phyloP scores from a whole-genome alignment of 768 basidiomycete species.

The Hortiboletus flavorubellus region DNA sequence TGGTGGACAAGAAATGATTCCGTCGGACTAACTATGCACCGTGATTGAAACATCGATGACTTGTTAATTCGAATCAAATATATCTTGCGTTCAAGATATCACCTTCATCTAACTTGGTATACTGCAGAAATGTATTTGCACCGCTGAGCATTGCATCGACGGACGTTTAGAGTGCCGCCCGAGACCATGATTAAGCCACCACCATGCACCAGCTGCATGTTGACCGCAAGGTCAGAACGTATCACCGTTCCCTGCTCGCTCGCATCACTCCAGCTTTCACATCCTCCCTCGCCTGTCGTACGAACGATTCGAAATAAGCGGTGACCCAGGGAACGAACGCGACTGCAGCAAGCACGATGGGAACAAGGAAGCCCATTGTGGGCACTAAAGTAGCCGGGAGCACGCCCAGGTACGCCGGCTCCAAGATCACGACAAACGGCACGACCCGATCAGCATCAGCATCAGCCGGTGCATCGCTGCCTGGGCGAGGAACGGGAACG shows the following conservation, averaged over 20 bases:
- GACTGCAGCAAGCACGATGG: constrained; percentile 25
- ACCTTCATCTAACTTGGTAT: not conserved
- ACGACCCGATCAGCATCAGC: constrained; percentile 24
- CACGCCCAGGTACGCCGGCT: constrained; percentile 57
- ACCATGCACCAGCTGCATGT: constrained; percentile 29
- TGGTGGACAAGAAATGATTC: not conserved
- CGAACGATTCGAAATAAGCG: constrained; percentile 21
- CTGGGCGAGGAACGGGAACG: not conserved
- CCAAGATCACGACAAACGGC: constrained; percentile 51
- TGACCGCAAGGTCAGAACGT: constrained; percentile 2
- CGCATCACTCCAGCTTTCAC: not conserved
- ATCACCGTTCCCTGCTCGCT: constrained; percentile 21
- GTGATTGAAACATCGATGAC: not conserved
- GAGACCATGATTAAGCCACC: constrained; percentile 10
- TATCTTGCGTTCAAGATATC: not conserved
- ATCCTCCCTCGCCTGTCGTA: constrained; percentile 27
- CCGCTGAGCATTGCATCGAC: constrained; percentile 1
- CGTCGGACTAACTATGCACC: not conserved
- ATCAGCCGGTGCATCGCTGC: constrained; percentile 2
- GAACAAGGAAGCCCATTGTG: constrained; percentile 29
- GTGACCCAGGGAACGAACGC: constrained; percentile 14
- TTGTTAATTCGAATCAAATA: not conserved
- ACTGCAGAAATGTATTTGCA: not conserved
- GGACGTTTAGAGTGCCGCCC: not conserved
- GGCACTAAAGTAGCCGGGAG: constrained; percentile 53